These are phyloP conservation scores for Arabidopsis hybrid DNA, from an alignment of 441 rosid species.

Conservation along the genomic window DNA sequence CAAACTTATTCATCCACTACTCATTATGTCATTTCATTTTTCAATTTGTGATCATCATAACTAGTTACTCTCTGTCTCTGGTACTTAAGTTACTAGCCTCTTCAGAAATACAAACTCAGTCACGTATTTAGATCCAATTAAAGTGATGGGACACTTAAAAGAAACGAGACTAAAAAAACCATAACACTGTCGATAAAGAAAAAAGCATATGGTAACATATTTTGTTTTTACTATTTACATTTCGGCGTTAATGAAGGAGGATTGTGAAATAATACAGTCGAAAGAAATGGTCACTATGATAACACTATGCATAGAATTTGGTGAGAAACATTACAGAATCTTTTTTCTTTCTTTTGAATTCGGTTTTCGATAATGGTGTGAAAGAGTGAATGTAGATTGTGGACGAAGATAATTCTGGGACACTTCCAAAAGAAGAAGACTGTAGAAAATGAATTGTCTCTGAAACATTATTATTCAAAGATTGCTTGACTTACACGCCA, in stretches of 20 bases:
- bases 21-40: constrained; percentile 32
- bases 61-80: background rate
- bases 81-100: no score
- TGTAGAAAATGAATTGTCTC: constrained; percentile 40
- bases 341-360: background rate
- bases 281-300: constrained; percentile 16
- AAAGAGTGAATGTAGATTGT: constrained; percentile 34
- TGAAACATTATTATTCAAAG: constrained; percentile 38
- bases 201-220: constrained; percentile 13
- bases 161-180: background rate
- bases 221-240: background rate
- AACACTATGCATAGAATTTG: constrained; percentile 9
- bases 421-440: constrained; percentile 42
- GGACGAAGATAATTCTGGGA: constrained; percentile 42
- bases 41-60: constrained; percentile 14
- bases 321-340: constrained; percentile 23
- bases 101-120: no score
- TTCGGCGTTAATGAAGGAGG: constrained; percentile 5
- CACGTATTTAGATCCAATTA: no score
- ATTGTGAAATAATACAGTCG: constrained; percentile 19
- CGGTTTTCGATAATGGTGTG: constrained; percentile 9
- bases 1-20: constrained; percentile 35
- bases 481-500: constrained; percentile 48
- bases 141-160: no score
- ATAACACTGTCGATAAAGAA: background rate